Percentiles rank a stretch among this genome's conserved stretches.
These are phyloP conservation scores for Trichosporon asahii DNA, from an alignment of 1,284 basidiomycete genomes.

Conservation along the genomic window DNA sequence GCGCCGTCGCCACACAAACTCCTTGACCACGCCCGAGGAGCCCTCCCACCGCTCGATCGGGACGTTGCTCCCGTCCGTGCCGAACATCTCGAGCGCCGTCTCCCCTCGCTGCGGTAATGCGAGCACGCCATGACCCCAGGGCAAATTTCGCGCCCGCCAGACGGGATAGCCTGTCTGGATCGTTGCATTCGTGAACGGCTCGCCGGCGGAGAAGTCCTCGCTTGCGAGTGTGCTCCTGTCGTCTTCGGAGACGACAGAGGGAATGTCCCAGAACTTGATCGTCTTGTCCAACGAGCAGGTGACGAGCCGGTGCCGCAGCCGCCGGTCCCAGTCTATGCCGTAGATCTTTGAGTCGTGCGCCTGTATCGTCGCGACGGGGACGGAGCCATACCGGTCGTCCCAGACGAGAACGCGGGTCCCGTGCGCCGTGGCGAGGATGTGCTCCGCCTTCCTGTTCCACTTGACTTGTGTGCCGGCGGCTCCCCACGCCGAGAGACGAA, in stretches of 20 bases:
- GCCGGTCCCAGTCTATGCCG: conserved; percentile 89
- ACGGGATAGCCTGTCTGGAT: conserved; percentile 83
- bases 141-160: conserved; percentile 87
- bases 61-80: conserved; percentile 31
- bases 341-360: conserved; percentile 88
- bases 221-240: conserved; percentile 28
- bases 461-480: conserved; percentile 75
- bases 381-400: conserved; percentile 69
- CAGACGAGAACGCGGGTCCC: conserved; percentile 58
- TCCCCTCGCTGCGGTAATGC: conserved; percentile 87
- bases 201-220: conserved; percentile 41
- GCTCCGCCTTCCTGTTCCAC: conserved; percentile 82
- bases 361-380: conserved; percentile 69
- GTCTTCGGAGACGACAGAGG: conserved; percentile 29
- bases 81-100: conserved; percentile 80
- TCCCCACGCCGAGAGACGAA: conserved; percentile 52
- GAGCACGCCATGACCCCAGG: conserved; percentile 86
- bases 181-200: conserved; percentile 53
- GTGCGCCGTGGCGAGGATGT: conserved; percentile 83
- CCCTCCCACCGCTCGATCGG: conserved; percentile 75
- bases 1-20: conserved; percentile 88
- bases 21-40: conserved; percentile 89
- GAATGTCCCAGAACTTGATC: conserved; percentile 75
- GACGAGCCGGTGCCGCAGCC: conserved; percentile 68
- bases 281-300: conserved; percentile 90